A percentile compares a stretch with the other conserved stretches of the same genome.
Evolutionary conservation across 805 yeast species (phyloP).

Genomic region (Jamesozyma piceae): DNA sequence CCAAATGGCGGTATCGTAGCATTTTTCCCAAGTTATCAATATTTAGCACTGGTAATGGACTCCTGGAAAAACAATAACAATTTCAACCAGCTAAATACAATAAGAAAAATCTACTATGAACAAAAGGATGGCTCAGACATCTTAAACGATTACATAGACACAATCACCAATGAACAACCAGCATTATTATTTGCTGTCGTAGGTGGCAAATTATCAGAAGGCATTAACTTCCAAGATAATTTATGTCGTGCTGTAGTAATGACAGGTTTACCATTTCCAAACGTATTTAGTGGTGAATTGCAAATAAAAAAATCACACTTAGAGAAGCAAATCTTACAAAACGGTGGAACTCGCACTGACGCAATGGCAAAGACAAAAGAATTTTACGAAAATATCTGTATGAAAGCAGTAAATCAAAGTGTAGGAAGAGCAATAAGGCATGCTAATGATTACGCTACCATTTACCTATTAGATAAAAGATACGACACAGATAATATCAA

Average conservation of each 20-base stretch:
- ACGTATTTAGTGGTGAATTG: conserved; percentile 70
- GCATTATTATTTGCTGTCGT: conserved; percentile 76
- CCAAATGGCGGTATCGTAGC: conserved; percentile 56
- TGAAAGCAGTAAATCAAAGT: conserved; percentile 87
- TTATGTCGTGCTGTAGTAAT: conserved; percentile 81
- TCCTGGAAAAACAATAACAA: conserved; percentile 41
- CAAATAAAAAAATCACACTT: conserved; percentile 61
- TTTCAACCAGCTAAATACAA: conserved; percentile 29
- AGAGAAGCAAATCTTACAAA: conserved; percentile 39
- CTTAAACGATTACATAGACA: conserved; percentile 41
- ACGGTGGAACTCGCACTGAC: conserved; percentile 38
- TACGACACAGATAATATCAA: conserved; percentile 41
- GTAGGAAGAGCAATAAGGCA: conserved; percentile 89
- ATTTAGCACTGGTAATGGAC: conserved; percentile 42
- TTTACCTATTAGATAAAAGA: conserved; percentile 62
- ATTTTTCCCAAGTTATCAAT: conserved; percentile 79
- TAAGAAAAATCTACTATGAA: conserved; percentile 51
- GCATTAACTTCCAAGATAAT: conserved; percentile 81
- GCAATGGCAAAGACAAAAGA: conserved; percentile 43
- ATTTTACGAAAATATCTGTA: conserved; percentile 75
- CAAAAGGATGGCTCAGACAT: conserved; percentile 39
- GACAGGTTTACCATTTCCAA: conserved; percentile 87
- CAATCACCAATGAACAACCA: conserved; percentile 37
- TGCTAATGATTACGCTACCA: conserved; percentile 66
- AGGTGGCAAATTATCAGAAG: conserved; percentile 89